Evolutionary conservation across 2,329 filamentous ascomycete species (phyloP).

Genomic region (Byssochlamys sp.): DNA sequence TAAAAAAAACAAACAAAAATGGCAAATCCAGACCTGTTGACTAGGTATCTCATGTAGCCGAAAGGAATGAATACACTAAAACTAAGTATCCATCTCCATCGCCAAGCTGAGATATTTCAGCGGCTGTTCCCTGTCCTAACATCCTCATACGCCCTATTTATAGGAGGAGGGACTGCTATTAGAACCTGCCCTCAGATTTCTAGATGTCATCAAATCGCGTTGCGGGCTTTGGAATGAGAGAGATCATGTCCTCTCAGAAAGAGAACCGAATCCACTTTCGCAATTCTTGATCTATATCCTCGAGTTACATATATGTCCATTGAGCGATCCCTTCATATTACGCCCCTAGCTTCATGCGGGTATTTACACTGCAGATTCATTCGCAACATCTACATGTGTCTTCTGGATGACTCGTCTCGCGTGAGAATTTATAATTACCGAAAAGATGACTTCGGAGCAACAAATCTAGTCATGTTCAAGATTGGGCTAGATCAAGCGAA

Average conservation of each 20-base stretch:
- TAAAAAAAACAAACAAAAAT: background rate
- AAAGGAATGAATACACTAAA: conserved; percentile 6
- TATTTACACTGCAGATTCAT: background rate
- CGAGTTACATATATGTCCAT: background rate
- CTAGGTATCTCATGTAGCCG: background rate
- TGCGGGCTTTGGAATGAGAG: conserved; percentile 6
- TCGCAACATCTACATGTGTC: background rate
- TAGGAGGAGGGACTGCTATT: conserved; percentile 4
- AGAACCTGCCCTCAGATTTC: conserved; percentile 5
- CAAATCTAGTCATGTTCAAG: background rate
- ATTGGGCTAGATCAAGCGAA: conserved; percentile 1
- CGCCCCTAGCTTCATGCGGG: background rate
- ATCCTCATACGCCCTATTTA: conserved; percentile 1
- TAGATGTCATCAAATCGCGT: conserved; percentile 11
- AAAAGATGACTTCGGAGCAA: background rate
- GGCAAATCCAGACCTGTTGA: background rate
- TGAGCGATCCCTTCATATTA: background rate
- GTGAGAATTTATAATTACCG: background rate
- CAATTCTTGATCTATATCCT: background rate
- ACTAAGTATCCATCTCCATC: conserved; percentile 4
- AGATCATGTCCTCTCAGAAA: background rate
- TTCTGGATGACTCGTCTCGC: background rate
- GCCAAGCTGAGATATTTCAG: conserved; percentile 9
- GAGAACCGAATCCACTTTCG: background rate
- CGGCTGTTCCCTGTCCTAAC: conserved; percentile 5